Base-by-base conservation (phyloP, 2,329 filamentous ascomycete species). In the Fusarium nurragi region DNA sequence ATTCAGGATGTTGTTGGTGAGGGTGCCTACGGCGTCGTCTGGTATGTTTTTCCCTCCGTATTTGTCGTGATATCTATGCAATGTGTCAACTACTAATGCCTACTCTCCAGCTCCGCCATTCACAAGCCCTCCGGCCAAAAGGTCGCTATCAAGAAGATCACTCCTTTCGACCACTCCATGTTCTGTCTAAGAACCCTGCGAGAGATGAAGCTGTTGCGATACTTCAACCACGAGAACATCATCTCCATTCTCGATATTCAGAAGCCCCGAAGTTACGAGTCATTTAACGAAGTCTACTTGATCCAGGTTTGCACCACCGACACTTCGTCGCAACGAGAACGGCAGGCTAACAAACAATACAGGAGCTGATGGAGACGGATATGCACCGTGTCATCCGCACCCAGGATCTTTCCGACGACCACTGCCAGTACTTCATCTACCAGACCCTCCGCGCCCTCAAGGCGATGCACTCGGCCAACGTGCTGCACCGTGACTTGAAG, bases 371-470 rank as follows among this genome's bases (percentile, higher is more conserved):
- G 95, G 95, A 99, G 83, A 99, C 95, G 44, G 95, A 99, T 76
- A 99, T 99, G 95, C 95, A 99, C 79, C 89, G 95, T 70, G 95
- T 99, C 69, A 99, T 99, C 75, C 93, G 95, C 71, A 99, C 95
- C 36, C 95, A 99, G 80, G 95, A 99, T 76, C 88, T 99, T 41
- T 98, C 95, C 34, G 95, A 99, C 78, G 95, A 99, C 78, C 95
- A 99, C 79, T 99, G 95, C 86, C 95, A 99, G 80, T 99, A 99
- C 83, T 99, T 99, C 82, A 99, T 99, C 80, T 99, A 99, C 84
- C 95, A 99, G 83, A 99, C 95, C 3, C 88, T 99, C 57, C 93
- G 95, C 73, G 95, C 94, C 12, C 85, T 99, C 73, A 99, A 99
- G 84, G 95, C 95, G 36, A 98, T 99, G 94, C 95, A 99, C 82